These are phyloP conservation scores for Xerocomellus amylosporus DNA, from an alignment of 768 basidiomycete species.

Conservation along the genomic window DNA sequence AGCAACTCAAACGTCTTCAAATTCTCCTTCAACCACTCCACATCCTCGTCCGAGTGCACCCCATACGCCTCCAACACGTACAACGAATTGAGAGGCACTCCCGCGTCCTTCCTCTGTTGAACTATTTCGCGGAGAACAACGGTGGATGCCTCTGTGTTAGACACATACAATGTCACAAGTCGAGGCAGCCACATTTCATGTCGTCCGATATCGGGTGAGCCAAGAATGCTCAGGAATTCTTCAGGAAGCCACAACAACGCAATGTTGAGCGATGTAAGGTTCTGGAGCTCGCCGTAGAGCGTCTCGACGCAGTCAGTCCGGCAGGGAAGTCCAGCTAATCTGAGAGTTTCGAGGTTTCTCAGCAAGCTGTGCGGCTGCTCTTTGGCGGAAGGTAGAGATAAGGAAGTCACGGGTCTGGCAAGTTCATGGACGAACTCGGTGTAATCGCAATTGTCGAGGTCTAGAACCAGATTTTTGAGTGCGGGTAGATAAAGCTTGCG, in stretches of 20 bases:
- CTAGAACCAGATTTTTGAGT: slow-evolving; percentile 41
- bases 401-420: slow-evolving; percentile 15
- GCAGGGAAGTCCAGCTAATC: slow-evolving; percentile 51
- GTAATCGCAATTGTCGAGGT: slow-evolving; percentile 56
- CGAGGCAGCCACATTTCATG: slow-evolving; percentile 43
- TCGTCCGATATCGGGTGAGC: background rate
- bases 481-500: slow-evolving; percentile 33
- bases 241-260: slow-evolving; percentile 32
- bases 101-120: slow-evolving; percentile 37
- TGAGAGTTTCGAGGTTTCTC: slow-evolving; percentile 47
- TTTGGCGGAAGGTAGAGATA: slow-evolving; percentile 35
- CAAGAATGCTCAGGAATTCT: slow-evolving; percentile 26
- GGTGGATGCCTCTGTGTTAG: slow-evolving; percentile 26
- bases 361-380: slow-evolving; percentile 39
- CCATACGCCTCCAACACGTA: slow-evolving; percentile 45
- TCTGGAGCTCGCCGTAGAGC: slow-evolving; percentile 48
- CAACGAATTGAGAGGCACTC: slow-evolving; percentile 45
- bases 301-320: slow-evolving; percentile 28
- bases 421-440: slow-evolving; percentile 47
- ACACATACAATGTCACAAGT: slow-evolving; percentile 48
- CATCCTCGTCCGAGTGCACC: slow-evolving; percentile 40
- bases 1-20: slow-evolving; percentile 34
- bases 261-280: slow-evolving; percentile 44
- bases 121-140: no score
- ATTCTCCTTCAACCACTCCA: slow-evolving; percentile 51